These are phyloP conservation scores for Calendula officinalis DNA, from an alignment of 129 eudicot genomes.

Conservation along the genomic window DNA sequence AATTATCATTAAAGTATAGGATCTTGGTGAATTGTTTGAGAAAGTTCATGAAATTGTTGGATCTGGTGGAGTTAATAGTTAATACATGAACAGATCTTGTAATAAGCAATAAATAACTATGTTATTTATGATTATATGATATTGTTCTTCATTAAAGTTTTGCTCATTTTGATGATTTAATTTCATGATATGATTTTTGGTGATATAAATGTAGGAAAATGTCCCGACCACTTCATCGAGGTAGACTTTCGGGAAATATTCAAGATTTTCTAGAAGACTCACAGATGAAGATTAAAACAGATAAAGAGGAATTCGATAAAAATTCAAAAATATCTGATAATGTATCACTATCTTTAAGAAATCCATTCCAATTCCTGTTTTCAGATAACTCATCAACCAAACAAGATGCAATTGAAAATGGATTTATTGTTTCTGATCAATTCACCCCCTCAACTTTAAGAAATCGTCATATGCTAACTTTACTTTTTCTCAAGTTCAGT, in stretches of 20 bases:
- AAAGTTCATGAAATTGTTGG: constrained; percentile 18
- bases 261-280: constrained; percentile 69
- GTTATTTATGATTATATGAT: not conserved
- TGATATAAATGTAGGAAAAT: constrained; percentile 47
- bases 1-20: constrained; percentile 11
- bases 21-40: constrained; percentile 12
- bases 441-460: constrained; percentile 44
- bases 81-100: constrained; percentile 9
- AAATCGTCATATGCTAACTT: constrained; percentile 56
- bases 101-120: not conserved
- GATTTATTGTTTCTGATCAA: constrained; percentile 55
- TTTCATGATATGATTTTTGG: constrained; percentile 3
- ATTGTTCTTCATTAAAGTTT: not conserved
- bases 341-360: constrained; percentile 39
- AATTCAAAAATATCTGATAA: constrained; percentile 41
- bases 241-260: constrained; percentile 52
- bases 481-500: constrained; percentile 62
- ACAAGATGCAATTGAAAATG: constrained; percentile 51
- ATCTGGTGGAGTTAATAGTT: constrained; percentile 20
- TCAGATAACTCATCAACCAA: constrained; percentile 50
- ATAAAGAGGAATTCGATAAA: constrained; percentile 67
- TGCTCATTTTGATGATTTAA: not conserved
- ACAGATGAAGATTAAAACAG: constrained; percentile 72
- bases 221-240: constrained; percentile 89
- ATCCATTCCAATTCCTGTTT: constrained; percentile 58